Percentiles rank a stretch among this genome's conserved stretches.
Evolutionary conservation across 2,329 filamentous ascomycete species (phyloP).

Genomic region (Colletotrichum noveboracense): DNA sequence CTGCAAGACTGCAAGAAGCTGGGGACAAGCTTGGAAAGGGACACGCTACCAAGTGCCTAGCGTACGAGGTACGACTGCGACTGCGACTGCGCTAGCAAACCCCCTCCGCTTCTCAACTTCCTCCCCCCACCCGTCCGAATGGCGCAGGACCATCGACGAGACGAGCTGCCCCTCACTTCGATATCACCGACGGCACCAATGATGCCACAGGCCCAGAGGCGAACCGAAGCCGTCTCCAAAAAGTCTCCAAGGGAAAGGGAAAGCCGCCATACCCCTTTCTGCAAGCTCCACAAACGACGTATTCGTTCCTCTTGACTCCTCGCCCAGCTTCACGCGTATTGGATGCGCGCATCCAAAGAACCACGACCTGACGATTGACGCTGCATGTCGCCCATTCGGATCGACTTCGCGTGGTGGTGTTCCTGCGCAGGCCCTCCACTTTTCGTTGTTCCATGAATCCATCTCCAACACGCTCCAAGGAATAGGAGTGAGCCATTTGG

Average conservation of each 20-base stretch:
- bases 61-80: not conserved
- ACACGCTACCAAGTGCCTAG: not conserved
- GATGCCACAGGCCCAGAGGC: not conserved
- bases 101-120: not conserved
- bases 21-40: not conserved
- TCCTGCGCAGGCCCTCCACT: not conserved
- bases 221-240: not conserved
- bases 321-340: not conserved
- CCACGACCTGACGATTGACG: not conserved
- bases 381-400: slow-evolving; percentile 11
- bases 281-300: not conserved
- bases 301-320: not conserved
- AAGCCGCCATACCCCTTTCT: slow-evolving; percentile 3
- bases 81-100: not conserved
- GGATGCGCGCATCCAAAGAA: not conserved
- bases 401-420: not conserved
- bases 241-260: not conserved
- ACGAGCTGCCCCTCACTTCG: not conserved
- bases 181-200: not conserved
- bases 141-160: not conserved
- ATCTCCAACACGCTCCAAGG: not conserved
- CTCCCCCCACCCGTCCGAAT: not conserved
- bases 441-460: not conserved
- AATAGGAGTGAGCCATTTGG: not conserved
- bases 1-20: not conserved